Base-by-base conservation (phyloP, 225 moss, liverwort and hornwort genomes). In the Physcomitrium patens region DNA sequence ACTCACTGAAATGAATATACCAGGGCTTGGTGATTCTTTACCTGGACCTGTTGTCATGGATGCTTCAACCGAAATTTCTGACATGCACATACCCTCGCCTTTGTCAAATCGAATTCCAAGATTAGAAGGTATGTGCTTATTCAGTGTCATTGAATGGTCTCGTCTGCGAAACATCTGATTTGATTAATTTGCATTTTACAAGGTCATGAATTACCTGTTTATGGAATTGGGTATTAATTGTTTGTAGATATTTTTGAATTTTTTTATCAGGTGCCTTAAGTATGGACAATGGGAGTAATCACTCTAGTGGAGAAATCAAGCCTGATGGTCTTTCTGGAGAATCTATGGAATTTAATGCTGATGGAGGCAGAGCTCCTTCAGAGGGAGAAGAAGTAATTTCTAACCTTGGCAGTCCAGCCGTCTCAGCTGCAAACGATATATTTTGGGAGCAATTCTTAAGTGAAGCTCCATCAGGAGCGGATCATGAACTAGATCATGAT, bases 371-470 rank as follows among this genome's bases (percentile, higher is more conserved):
- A 49, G 62, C 82, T 27, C 67, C 79, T 3, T 53, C 81, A 10
- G 84, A 86, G 27, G 87, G 70, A 28, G 89, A 89, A 68, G 86
- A 87, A 60, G 79, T 45, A 15, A 74, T 80, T 12, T 81, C 69
- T 9, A 79, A 60, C 58, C 60, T 83, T 56, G 89, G 74, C 51
- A 87, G 85, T 52, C 83, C 86, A 26, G 83, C 58, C 31, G 42
- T 78, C 5, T 85, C 90, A 13, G 77, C 68, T 51, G 79, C 81
- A 8, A 97, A 90, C 63, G 94, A 97, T 52, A 76, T 86, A n/a
- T 97, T 97, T 63, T 97, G 97, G 97, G 94, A 97, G 82, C 94
- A 94, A 51, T 94, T 94, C 61, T 63, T 97, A 72, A 78, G 80
- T 27, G 94, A 62, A 12, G 89, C 72, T 65, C 82, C 87, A 41